Base-by-base conservation (phyloP, 306 rosid genomes). In the Trifolium dubium region DNA sequence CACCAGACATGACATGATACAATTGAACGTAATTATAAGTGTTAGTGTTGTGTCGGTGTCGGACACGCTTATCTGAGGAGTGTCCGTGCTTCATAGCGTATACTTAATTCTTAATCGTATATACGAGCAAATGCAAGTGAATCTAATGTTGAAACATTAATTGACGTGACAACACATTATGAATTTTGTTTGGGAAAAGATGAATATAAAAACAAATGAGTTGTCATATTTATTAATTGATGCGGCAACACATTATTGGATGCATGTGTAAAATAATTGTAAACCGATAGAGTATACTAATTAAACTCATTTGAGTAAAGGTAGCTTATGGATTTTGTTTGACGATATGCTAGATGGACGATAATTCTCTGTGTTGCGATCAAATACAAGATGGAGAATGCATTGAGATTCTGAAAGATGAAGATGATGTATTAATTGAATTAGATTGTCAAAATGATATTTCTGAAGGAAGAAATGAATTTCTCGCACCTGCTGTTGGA, bases 401-500 rank as follows among this genome's bases (percentile, higher is more conserved):
- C 82, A 63, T 58, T 75, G 92, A 81, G 73, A 74, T 86, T 78
- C 85, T 46, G 18, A 88, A 79, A 71, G 96, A 85, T 39, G 78
- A 78, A 74, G 88, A 83, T 70, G 82, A 73, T 72, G 79, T 56
- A 11, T 59, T 76, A 37, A 64, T 83, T 10, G 93, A 84, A 71
- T 65, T 86, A 69, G 91, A 81, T 51, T 86, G 82, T 74, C 89
- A 84, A 74, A 79, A 83, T 81, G 87, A 79, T 68, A 73, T 74
- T 43, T 37, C 74, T 70, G 88, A 86, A 80, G 93, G 83, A 65
- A 84, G 87, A 73, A 86, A 83, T 73, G 92, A 87, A 49, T 93
- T 93, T 77, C 91, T 85, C 32, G 81, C 90, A 6, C 97, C 97
- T 32, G 94, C 97, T 70, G 81, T 89, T 37, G 97, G 98, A 66